phyloP scores from a whole-genome alignment of 495 filamentous ascomycete species.

The Astrothelium macrocarpum region DNA sequence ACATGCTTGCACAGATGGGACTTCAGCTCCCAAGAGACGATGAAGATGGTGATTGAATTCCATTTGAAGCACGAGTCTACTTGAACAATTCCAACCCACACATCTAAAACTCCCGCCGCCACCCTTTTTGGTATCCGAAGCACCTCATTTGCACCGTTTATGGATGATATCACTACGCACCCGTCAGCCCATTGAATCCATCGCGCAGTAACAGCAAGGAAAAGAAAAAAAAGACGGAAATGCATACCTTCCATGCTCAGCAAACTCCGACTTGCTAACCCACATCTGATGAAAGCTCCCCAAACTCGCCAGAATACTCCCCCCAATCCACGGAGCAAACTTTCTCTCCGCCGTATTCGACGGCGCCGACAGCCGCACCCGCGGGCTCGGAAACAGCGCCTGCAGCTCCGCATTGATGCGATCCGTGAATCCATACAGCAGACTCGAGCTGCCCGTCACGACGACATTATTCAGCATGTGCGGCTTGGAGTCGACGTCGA shows the following conservation, averaged over 20 bases:
- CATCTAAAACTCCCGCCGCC: not conserved
- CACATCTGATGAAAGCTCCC: conserved; percentile 98
- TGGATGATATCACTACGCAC: not conserved
- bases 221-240: too few relatives aligned
- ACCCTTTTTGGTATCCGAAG: not conserved
- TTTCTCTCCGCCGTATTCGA: conserved; percentile 77
- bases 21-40: conserved; percentile 73
- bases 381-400: conserved; percentile 64
- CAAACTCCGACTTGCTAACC: conserved; percentile 80
- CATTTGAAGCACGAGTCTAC: not conserved
- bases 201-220: too few relatives aligned
- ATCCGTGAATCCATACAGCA: conserved; percentile 84
- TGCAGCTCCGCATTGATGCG: conserved; percentile 75
- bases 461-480: conserved; percentile 81
- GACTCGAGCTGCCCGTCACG: conserved; percentile 74
- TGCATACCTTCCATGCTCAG: conserved; percentile 2
- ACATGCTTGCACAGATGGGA: conserved; percentile 77
- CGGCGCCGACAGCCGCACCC: conserved; percentile 74
- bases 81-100: not conserved
- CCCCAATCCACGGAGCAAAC: conserved; percentile 91
- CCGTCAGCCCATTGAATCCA: too few relatives aligned
- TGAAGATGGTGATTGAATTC: conserved; percentile 29
- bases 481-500: conserved; percentile 84
- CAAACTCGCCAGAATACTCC: conserved; percentile 89
- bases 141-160: not conserved